These are phyloP conservation scores for Paecilomyces dactylethromorphus DNA, from an alignment of 2,329 filamentous ascomycete genomes.

Conservation along the genomic window DNA sequence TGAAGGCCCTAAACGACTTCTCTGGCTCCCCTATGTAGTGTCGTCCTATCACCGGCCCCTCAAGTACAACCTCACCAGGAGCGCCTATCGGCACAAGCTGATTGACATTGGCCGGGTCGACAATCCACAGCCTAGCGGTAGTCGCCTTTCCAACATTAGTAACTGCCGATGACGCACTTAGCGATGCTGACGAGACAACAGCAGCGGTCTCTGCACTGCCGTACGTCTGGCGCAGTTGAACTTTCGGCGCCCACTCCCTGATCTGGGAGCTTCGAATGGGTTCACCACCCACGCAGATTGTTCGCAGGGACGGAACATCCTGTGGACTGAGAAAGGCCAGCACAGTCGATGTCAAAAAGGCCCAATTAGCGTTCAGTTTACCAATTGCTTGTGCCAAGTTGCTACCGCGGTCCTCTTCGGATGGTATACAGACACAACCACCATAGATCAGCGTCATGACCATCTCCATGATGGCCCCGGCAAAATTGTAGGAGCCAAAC, in stretches of 20 bases:
- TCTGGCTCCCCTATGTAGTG: constrained; percentile 18
- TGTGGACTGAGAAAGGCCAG: constrained; percentile 34
- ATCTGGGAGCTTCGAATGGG: constrained; percentile 17
- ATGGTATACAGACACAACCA: constrained; percentile 50
- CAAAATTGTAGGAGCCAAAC: constrained; percentile 45
- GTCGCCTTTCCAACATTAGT: constrained; percentile 27
- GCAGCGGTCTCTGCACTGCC: constrained; percentile 32
- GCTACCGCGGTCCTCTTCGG: constrained; percentile 33
- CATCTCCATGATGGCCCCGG: constrained; percentile 44
- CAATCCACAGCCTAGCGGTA: constrained; percentile 30
- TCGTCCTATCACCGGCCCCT: constrained; percentile 22
- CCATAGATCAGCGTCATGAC: constrained; percentile 46
- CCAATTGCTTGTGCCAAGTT: constrained; percentile 43
- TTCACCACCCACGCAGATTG: constrained; percentile 19
- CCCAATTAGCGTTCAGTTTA: constrained; percentile 43
- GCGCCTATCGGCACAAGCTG: background rate
- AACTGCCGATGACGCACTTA: constrained; percentile 15
- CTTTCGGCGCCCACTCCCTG: constrained; percentile 25
- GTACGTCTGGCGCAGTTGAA: constrained; percentile 32
- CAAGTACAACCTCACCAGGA: constrained; percentile 35
- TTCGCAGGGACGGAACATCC: constrained; percentile 31
- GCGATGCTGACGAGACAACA: constrained; percentile 18
- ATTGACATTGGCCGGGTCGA: constrained; percentile 15
- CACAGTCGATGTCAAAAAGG: constrained; percentile 51
- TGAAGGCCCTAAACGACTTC: constrained; percentile 14